Evolutionary conservation across 1,284 basidiomycete genomes (phyloP).

Genomic region (Sparassis latifolia): DNA sequence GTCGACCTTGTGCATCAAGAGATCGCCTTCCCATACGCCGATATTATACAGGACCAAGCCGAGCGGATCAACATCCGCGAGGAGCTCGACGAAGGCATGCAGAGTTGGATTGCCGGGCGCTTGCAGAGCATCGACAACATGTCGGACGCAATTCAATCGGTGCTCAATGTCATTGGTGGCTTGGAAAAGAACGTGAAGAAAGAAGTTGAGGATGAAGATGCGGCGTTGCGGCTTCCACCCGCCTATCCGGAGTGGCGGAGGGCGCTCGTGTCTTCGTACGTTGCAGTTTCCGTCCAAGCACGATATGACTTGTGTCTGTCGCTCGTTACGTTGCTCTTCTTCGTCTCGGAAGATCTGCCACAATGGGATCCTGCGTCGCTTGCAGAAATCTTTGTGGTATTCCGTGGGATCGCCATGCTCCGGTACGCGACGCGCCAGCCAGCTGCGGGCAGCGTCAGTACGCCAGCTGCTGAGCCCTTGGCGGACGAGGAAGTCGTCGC

Average conservation of each 20-base stretch:
- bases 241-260: constrained; percentile 53
- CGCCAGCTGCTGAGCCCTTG: constrained; percentile 24
- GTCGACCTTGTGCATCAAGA: constrained; percentile 67
- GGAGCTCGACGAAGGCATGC: constrained; percentile 49
- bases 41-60: constrained; percentile 65
- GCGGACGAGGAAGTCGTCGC: constrained; percentile 58
- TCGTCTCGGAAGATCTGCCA: constrained; percentile 54
- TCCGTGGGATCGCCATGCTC: constrained; percentile 65
- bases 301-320: constrained; percentile 68
- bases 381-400: constrained; percentile 73
- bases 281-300: constrained; percentile 53
- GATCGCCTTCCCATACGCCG: constrained; percentile 64
- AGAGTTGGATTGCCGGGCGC: constrained; percentile 53
- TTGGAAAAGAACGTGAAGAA: constrained; percentile 66
- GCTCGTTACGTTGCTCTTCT: constrained; percentile 64
- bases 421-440: constrained; percentile 55
- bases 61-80: constrained; percentile 44
- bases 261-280: constrained; percentile 56
- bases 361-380: constrained; percentile 60
- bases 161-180: constrained; percentile 62
- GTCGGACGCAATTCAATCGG: constrained; percentile 45
- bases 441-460: constrained; percentile 36
- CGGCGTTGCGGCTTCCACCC: constrained; percentile 49
- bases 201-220: constrained; percentile 47
- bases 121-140: constrained; percentile 51